A percentile compares a stretch with the other conserved stretches of the same genome.
phyloP scores from a whole-genome alignment of 1,139 yeast genomes.

The Lodderomyces elongisporus region DNA sequence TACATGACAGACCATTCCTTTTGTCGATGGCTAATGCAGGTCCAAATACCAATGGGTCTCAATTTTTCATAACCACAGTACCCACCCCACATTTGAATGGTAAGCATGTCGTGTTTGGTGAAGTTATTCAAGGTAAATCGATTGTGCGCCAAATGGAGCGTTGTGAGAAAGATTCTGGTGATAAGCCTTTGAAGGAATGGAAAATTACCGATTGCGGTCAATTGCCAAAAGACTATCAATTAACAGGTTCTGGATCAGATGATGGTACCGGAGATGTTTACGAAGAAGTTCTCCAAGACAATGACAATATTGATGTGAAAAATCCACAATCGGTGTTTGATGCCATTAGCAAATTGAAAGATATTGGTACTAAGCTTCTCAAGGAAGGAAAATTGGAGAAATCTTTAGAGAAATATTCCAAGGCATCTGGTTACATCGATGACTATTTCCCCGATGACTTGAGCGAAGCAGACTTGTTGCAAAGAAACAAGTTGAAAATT shows the following conservation, averaged over 20 bases:
- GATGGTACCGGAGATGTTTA: slow-evolving; percentile 85
- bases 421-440: slow-evolving; percentile 62
- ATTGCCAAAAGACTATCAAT: slow-evolving; percentile 55
- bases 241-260: slow-evolving; percentile 39
- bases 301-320: slow-evolving; percentile 56
- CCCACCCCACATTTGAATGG: slow-evolving; percentile 84
- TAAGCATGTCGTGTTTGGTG: slow-evolving; percentile 95
- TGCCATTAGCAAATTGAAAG: slow-evolving; percentile 67
- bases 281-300: slow-evolving; percentile 74
- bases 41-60: slow-evolving; percentile 92
- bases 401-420: slow-evolving; percentile 65
- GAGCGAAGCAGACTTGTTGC: slow-evolving; percentile 46
- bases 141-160: slow-evolving; percentile 75
- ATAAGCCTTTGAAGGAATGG: slow-evolving; percentile 63
- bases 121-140: slow-evolving; percentile 77
- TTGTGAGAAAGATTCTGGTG: slow-evolving; percentile 56
- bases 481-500: slow-evolving; percentile 50
- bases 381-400: slow-evolving; percentile 54
- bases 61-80: slow-evolving; percentile 86
- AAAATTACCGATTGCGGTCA: slow-evolving; percentile 77
- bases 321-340: slow-evolving; percentile 60
- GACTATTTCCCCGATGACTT: slow-evolving; percentile 76
- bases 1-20: slow-evolving; percentile 80
- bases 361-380: slow-evolving; percentile 71
- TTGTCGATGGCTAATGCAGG: slow-evolving; percentile 97